Conservation (phyloP, 176 grass and related monocot species). For the Phoenix dactylifera region DNA sequence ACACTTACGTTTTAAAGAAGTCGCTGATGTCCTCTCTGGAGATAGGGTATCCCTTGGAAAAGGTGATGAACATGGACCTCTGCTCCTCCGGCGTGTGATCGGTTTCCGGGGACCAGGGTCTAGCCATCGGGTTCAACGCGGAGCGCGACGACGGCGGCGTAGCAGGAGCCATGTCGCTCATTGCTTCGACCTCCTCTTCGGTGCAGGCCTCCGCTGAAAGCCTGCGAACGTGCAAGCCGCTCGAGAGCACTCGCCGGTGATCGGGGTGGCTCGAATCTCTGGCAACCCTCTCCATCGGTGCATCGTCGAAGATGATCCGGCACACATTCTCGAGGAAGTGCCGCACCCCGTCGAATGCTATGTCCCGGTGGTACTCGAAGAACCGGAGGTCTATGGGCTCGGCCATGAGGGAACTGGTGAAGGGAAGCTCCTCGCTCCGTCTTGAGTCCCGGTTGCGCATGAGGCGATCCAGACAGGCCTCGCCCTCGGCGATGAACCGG, state of each 20-base stretch:
- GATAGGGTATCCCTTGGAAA: constrained; percentile 58
- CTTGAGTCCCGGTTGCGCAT: not conserved
- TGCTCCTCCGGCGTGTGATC: constrained; percentile 35
- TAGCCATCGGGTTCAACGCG: constrained; percentile 41
- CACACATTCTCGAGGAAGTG: constrained; percentile 42
- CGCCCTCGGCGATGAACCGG: constrained; percentile 41
- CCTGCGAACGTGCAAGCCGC: not conserved
- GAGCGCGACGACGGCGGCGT: not conserved
- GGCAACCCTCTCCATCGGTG: not conserved
- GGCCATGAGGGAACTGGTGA: constrained; percentile 38
- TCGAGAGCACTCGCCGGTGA: not conserved
- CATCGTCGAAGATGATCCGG: constrained; percentile 25
- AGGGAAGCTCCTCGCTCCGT: constrained; percentile 13
- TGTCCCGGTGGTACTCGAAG: constrained; percentile 31
- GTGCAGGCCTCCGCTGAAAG: not conserved
- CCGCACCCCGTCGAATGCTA: constrained; percentile 9
- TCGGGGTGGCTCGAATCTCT: not conserved
- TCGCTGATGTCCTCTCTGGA: constrained; percentile 31
- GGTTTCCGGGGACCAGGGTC: constrained; percentile 25
- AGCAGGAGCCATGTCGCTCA: too few relatives aligned
- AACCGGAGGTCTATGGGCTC: constrained; percentile 28
- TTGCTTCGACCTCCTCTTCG: too few relatives aligned
- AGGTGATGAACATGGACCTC: constrained; percentile 60
- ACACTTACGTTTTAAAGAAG: constrained; percentile 56
- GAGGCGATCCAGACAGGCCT: constrained; percentile 42